Conservation (phyloP, 352 stramenopile genomes). For the Phytopythium delawarense region DNA sequence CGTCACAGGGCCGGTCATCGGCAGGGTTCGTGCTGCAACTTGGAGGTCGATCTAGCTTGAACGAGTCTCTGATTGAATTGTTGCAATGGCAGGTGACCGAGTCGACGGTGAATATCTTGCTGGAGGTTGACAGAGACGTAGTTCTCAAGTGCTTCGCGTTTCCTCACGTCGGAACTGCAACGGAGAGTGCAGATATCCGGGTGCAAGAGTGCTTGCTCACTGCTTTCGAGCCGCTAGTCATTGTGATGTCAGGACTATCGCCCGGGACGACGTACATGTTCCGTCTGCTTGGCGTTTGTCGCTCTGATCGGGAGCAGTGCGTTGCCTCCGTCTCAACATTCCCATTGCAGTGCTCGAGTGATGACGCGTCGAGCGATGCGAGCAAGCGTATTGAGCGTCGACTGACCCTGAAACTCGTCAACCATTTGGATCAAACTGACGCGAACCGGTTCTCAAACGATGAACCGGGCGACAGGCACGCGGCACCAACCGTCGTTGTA, state of each 20-base stretch:
- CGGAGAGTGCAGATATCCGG: background rate
- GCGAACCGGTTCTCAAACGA: background rate
- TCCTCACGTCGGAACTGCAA: background rate
- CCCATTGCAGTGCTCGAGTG: background rate
- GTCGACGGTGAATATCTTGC: slow-evolving; percentile 20
- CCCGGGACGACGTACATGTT: slow-evolving; percentile 32
- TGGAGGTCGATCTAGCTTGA: no score
- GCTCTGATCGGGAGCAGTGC: slow-evolving; percentile 19
- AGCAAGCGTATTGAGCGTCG: background rate
- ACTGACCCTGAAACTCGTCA: background rate
- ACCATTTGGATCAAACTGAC: background rate
- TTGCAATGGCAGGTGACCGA: slow-evolving; percentile 14
- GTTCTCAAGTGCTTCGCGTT: slow-evolving; percentile 38
- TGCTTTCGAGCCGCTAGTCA: slow-evolving; percentile 14
- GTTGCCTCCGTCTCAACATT: background rate
- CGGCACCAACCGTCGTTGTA: background rate
- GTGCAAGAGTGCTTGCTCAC: slow-evolving; percentile 8
- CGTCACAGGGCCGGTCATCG: slow-evolving; percentile 24
- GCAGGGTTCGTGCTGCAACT: background rate
- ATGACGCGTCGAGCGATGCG: background rate
- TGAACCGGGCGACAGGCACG: background rate
- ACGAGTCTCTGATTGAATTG: background rate
- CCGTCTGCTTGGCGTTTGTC: slow-evolving; percentile 35
- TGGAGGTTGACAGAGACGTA: slow-evolving; percentile 29
- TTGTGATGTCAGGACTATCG: slow-evolving; percentile 17